phyloP scores from a whole-genome alignment of 257 asterid species.

The Solanum sitiens region DNA sequence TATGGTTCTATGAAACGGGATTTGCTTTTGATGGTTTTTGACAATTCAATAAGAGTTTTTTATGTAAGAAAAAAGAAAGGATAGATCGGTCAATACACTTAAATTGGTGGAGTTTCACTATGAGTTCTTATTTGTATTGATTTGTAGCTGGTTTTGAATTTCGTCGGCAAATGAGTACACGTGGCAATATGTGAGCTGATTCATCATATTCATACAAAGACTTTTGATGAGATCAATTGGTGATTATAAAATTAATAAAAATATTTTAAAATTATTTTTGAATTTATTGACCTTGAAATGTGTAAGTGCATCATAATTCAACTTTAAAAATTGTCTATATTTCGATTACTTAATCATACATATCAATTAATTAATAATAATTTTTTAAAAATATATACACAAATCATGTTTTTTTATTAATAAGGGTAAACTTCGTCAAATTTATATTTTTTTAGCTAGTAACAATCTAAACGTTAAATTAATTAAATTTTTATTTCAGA shows the following conservation, averaged over 20 bases:
- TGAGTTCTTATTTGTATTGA: neutral
- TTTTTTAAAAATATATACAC: no score
- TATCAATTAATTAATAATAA: no score
- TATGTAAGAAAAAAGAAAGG: neutral
- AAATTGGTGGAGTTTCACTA: neutral
- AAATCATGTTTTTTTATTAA: no score
- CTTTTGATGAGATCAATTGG: neutral
- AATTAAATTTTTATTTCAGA: no score
- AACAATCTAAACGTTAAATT: no score
- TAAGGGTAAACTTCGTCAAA: no score
- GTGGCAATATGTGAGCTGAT: neutral
- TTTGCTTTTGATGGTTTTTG: neutral
- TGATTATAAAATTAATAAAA: neutral
- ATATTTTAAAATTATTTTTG: neutral
- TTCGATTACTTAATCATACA: neutral
- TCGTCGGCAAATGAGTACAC: neutral
- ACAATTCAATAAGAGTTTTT: neutral
- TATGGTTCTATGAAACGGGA: neutral
- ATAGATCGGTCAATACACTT: neutral
- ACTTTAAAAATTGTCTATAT: neutral
- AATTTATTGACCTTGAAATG: neutral
- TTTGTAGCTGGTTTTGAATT: neutral
- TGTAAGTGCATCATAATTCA: neutral
- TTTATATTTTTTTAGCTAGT: neutral
- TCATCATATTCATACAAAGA: neutral